Evolutionary conservation across 257 asterid species (phyloP).

Genomic region (Plantago ovata): DNA sequence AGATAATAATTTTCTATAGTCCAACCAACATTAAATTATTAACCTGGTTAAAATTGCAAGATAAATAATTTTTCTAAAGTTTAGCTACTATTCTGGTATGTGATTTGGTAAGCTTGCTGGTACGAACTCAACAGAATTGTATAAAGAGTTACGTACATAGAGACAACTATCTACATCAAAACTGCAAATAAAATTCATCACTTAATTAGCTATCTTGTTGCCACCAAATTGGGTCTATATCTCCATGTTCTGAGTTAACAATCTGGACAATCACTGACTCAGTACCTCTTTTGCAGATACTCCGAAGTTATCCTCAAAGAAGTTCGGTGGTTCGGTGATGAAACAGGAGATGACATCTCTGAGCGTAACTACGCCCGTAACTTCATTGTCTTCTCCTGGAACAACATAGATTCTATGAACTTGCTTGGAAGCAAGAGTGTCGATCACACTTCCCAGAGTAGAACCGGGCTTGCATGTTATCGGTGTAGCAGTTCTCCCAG

Average conservation of each 20-base stretch:
- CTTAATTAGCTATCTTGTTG: background rate
- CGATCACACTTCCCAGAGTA: constrained; percentile 58
- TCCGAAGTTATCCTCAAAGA: constrained; percentile 61
- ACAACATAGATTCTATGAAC: constrained; percentile 82
- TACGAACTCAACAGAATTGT: too few species aligned
- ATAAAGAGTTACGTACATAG: too few species aligned
- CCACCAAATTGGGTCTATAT: background rate
- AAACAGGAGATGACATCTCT: constrained; percentile 88
- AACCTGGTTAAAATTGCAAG: too few species aligned
- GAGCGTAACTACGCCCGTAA: constrained; percentile 65
- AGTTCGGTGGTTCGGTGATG: constrained; percentile 71
- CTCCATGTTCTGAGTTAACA: constrained; percentile 2
- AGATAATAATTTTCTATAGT: too few species aligned
- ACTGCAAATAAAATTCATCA: background rate
- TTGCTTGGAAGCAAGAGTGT: constrained; percentile 47
- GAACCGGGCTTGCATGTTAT: constrained; percentile 71
- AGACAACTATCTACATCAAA: too few species aligned
- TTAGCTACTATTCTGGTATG: too few species aligned
- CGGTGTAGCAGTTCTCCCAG: constrained; percentile 43
- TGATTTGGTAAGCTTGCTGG: too few species aligned
- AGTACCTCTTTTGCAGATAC: constrained; percentile 59
- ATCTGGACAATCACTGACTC: constrained; percentile 19
- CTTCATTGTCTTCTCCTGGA: constrained; percentile 32
- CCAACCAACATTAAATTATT: too few species aligned
- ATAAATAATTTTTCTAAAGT: too few species aligned